Base-by-base conservation (phyloP, 2,329 filamentous ascomycete genomes). In the Calonectria ilicicola region DNA sequence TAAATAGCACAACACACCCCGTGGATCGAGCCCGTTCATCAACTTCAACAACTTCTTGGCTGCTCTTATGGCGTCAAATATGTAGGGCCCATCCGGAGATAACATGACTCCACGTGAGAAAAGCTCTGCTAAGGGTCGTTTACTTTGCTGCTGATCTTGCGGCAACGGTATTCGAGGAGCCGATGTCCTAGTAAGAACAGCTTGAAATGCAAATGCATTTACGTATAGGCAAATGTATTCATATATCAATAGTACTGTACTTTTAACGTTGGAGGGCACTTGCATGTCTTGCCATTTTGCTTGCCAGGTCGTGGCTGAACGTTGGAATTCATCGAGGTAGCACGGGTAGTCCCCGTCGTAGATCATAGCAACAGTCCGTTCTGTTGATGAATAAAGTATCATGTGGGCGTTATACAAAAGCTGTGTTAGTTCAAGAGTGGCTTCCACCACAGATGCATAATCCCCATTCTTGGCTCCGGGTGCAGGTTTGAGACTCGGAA, bases 51-150 rank as follows among this genome's bases (percentile, higher is more conserved):
- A 3, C n/a, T 27, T 60, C 7, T 60, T 60, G 15, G 53, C 53
- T n/a, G 32, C 53, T 27, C 42, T 65, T 12, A 65, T 65, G n/a
- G 62, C 62, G 19, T 65, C 62, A n/a, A 65, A 65, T 35, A 65
- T 47, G 12, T 47, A 65, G 2, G 40, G 40, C 3, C 62, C 62
- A 49, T 65, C 62, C 2, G 62, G 62, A 2, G 62, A 65, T 23
- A 47, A 17, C 62, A 65, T 65, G 12, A 49, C 44, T 2, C 42
- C 62, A 10, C 62, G 62, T 1, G 40, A 65, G 27, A 65, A 65
- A 14, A 65, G 21, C 9, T 65, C 62, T 10, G 62, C 42, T 5
- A 65, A 44, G 5, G 44, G 27, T 38, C 44, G 26, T 23, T 60
- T 60, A 14, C 21, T 9, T 26, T 21, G 1, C 3, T 26, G 32